A percentile compares a stretch with the other conserved stretches of the same genome.
Evolutionary conservation across 768 basidiomycete species (phyloP).

Genomic region (Suillus americanus): DNA sequence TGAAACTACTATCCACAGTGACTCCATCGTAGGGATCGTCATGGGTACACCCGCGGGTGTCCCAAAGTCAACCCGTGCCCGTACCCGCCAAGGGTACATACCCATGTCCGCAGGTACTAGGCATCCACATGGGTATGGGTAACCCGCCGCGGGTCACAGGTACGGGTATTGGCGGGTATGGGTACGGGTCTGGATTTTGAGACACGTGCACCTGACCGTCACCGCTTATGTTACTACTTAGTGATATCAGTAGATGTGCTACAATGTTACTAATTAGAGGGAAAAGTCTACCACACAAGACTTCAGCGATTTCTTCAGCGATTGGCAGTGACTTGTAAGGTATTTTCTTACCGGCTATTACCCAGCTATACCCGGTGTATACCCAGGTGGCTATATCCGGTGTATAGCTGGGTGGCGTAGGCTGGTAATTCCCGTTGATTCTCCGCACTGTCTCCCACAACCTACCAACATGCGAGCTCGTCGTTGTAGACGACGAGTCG

Average conservation of each 20-base stretch:
- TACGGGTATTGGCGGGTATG: too few relatives aligned
- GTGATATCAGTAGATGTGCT: neutral
- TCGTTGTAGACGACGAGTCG: too few relatives aligned
- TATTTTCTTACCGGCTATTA: too few relatives aligned
- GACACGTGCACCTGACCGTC: neutral
- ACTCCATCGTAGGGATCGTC: too few relatives aligned
- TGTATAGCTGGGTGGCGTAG: neutral
- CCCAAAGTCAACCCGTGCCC: too few relatives aligned
- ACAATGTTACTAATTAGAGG: neutral
- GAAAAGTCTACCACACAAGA: neutral
- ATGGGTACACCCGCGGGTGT: too few relatives aligned
- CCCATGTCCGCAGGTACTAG: too few relatives aligned
- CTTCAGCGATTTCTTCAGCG: neutral
- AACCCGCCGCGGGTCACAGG: too few relatives aligned
- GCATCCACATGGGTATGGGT: too few relatives aligned
- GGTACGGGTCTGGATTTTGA: too few relatives aligned
- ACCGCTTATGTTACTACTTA: neutral
- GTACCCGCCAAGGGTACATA: too few relatives aligned
- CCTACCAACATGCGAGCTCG: neutral
- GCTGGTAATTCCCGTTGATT: neutral
- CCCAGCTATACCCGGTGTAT: neutral
- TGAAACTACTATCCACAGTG: too few relatives aligned
- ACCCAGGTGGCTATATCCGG: neutral
- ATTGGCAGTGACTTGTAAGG: neutral
- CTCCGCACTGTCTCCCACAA: neutral